Percentiles rank a stretch among this genome's conserved stretches.
phyloP scores from a whole-genome alignment of 2,329 filamentous ascomycete species.

The Calonectria montana region DNA sequence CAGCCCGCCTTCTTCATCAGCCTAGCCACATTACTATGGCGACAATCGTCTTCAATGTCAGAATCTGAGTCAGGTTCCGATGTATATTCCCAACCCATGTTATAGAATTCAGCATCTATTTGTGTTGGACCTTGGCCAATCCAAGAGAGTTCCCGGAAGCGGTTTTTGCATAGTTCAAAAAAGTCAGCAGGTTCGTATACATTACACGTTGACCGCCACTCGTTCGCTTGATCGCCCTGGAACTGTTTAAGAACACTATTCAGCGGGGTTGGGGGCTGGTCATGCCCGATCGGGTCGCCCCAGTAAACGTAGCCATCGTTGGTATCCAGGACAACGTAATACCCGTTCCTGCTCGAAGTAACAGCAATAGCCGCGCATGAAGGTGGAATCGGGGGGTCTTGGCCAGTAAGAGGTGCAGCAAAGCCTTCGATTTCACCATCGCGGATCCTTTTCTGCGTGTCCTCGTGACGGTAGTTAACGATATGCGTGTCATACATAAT shows the following conservation, averaged over 20 bases:
- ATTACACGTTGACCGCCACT: not conserved
- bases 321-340: conserved; percentile 29
- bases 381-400: conserved; percentile 11
- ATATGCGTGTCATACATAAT: not conserved
- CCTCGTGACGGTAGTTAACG: not conserved
- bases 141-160: not conserved
- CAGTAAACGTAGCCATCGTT: conserved; percentile 30
- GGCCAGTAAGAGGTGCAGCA: not conserved
- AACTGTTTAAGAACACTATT: not conserved
- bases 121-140: not conserved
- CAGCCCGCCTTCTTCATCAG: not conserved
- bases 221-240: not conserved
- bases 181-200: not conserved
- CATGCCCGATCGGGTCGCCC: conserved; percentile 8
- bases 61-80: not conserved
- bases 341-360: conserved; percentile 5
- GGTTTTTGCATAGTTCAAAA: not conserved
- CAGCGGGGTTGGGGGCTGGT: not conserved
- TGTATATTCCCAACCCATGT: conserved; percentile 1
- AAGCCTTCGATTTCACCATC: not conserved
- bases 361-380: conserved; percentile 26
- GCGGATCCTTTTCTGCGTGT: not conserved
- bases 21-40: not conserved
- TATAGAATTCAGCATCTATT: not conserved
- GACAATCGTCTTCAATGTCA: not conserved